Conservation (phyloP, 1,139 yeast genomes). For the Yamadazyma trypodendri region DNA sequence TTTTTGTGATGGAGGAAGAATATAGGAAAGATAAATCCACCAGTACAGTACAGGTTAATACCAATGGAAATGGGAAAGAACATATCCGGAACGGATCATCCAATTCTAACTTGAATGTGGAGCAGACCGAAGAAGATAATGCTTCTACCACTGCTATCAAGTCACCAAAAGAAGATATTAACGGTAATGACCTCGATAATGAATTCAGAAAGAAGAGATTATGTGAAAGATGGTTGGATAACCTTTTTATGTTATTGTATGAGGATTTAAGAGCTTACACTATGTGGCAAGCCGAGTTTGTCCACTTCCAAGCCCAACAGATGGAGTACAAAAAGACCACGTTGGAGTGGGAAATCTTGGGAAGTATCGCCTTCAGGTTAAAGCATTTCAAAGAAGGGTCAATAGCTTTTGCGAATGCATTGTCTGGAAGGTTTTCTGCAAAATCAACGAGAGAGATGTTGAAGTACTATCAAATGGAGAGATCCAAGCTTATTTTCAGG, state of each 20-base stretch:
- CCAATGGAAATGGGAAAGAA: conserved; percentile 3
- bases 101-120: conserved; percentile 16
- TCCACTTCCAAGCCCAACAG: conserved; percentile 66
- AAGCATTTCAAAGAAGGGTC: conserved; percentile 80
- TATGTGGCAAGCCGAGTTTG: conserved; percentile 86
- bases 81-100: conserved; percentile 10
- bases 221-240: conserved; percentile 95
- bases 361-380: conserved; percentile 74
- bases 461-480: conserved; percentile 56
- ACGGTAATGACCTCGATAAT: conserved; percentile 27
- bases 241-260: conserved; percentile 78
- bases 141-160: conserved; percentile 39
- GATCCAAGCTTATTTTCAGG: conserved; percentile 34
- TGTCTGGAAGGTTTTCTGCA: conserved; percentile 77
- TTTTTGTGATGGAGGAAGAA: conserved; percentile 95
- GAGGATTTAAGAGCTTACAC: conserved; percentile 86
- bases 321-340: conserved; percentile 76
- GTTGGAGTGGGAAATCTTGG: conserved; percentile 92
- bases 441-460: conserved; percentile 75
- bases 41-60: conserved; percentile 12
- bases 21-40: conserved; percentile 50
- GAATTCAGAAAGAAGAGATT: conserved; percentile 72
- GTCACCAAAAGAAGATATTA: conserved; percentile 31
- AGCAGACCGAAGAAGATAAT: conserved; percentile 21
- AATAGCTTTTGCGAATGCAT: conserved; percentile 77